phyloP scores from a whole-genome alignment of 2,329 filamentous ascomycete genomes.

The Colletotrichum magnum region DNA sequence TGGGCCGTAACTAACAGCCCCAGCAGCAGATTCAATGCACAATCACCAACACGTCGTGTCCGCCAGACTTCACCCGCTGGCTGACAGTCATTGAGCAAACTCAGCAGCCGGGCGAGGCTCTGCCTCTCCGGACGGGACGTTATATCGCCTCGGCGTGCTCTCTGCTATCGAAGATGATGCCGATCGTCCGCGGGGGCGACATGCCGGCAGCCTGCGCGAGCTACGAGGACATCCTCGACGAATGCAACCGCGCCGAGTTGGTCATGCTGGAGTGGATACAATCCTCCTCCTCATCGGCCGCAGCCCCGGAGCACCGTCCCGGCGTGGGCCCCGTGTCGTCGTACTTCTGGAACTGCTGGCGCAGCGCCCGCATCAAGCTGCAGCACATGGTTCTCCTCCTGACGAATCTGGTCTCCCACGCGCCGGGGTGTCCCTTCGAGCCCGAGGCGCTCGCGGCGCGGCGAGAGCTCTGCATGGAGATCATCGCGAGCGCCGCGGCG shows the following conservation, averaged over 20 bases:
- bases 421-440: constrained; percentile 44
- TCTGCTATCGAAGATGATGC: constrained; percentile 27
- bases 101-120: constrained; percentile 29
- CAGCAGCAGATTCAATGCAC: constrained; percentile 55
- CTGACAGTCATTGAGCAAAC: constrained; percentile 46
- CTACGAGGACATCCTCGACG: constrained; percentile 40
- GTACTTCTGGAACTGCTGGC: constrained; percentile 52
- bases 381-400: constrained; percentile 51
- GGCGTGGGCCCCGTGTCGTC: constrained; percentile 24
- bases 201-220: constrained; percentile 12
- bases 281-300: not conserved
- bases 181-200: constrained; percentile 9
- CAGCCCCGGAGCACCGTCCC: constrained; percentile 45
- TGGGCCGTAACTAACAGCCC: no score
- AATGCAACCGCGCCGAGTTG: constrained; percentile 47
- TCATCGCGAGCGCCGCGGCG: constrained; percentile 47
- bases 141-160: constrained; percentile 30
- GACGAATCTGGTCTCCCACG: constrained; percentile 54
- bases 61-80: constrained; percentile 54
- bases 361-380: constrained; percentile 51
- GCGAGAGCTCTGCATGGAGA: constrained; percentile 47
- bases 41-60: constrained; percentile 49
- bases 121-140: constrained; percentile 8
- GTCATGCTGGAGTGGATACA: constrained; percentile 47
- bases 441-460: constrained; percentile 46